Base-by-base conservation (phyloP, 352 stramenopile genomes). In the Pythium dissimile region DNA sequence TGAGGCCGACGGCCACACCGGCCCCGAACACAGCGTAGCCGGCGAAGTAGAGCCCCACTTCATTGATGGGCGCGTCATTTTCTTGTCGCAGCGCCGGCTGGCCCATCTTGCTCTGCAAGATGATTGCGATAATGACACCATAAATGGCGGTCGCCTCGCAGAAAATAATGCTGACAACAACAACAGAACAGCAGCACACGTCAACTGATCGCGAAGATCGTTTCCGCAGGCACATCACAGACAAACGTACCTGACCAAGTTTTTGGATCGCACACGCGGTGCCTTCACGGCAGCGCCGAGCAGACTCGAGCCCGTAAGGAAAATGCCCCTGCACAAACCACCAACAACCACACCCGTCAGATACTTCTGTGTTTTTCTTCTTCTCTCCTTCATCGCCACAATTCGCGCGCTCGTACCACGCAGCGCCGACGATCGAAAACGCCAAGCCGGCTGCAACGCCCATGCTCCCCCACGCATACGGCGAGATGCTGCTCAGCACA, bases 111-210 rank as follows among this genome's bases (percentile, higher is more conserved):
- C 95, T 98, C 59, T 97, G 87, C 39, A 99, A 77, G 62, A 99
- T 99, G 71, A 99, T 99, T 39, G 97, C 96, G 81, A 99, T 98
- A 59, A 99, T 99, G 59, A 99, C 93, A 56, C 97, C 97, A 75
- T 99, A 99, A 64, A 99, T 99, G 50, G 97, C 97, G 21, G 95
- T 99, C 11, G 97, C 97, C 80, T 99, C 97, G 73, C 97, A 99
- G 77, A 99, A 99, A 91, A 99, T 99, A 56, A 99, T 98, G 77
- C 94, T 96, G 30, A 11, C 28, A 28, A 21, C 1, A 15, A n/a
- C 32, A 27, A 38, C 34, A 32, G 6, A 42, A 46, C 11, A 31
- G 5, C 44, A 4, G 20, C 9, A 35, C n/a, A 27, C 16, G 11
- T 15, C 21, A 18, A 26, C 31, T n/a, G n/a, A n/a, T n/a, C n/a